Conservation (phyloP, 345 rosid species). For the Corchorus capsularis region DNA sequence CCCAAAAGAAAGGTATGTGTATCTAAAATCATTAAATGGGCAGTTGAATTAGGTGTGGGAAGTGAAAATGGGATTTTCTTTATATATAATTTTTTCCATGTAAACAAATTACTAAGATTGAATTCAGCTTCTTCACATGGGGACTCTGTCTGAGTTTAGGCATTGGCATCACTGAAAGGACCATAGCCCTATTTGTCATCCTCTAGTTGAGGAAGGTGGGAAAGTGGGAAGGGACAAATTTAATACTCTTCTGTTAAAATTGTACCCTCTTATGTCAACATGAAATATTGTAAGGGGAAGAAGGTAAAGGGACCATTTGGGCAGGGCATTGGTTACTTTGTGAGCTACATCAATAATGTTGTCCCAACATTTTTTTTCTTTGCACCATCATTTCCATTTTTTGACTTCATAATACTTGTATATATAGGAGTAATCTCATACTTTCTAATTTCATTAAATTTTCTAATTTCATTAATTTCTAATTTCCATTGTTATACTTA, state of each 20-base stretch:
- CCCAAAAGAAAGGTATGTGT: not conserved
- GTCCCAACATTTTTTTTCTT: not conserved
- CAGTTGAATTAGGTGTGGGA: conserved; percentile 18
- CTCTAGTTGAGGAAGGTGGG: not conserved
- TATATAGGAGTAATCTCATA: too few species aligned
- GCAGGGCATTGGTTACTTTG: not conserved
- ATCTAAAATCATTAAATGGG: conserved; percentile 17
- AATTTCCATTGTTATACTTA: too few species aligned
- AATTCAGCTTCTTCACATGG: conserved; percentile 5
- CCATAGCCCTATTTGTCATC: not conserved
- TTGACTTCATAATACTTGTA: not conserved
- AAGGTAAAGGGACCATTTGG: not conserved
- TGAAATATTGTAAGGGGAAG: not conserved
- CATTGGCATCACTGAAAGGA: not conserved
- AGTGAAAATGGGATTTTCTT: not conserved
- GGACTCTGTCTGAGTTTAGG: not conserved
- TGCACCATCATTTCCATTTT: not conserved
- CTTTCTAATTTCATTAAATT: too few species aligned
- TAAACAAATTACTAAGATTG: too few species aligned
- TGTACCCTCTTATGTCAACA: not conserved
- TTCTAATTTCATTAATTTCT: too few species aligned
- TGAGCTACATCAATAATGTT: not conserved
- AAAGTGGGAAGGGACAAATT: conserved; percentile 28
- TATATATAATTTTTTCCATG: too few species aligned
- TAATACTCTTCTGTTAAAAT: not conserved